phyloP scores from a whole-genome alignment of 2,329 filamentous ascomycete genomes.

The Pyricularia pennisetigena region DNA sequence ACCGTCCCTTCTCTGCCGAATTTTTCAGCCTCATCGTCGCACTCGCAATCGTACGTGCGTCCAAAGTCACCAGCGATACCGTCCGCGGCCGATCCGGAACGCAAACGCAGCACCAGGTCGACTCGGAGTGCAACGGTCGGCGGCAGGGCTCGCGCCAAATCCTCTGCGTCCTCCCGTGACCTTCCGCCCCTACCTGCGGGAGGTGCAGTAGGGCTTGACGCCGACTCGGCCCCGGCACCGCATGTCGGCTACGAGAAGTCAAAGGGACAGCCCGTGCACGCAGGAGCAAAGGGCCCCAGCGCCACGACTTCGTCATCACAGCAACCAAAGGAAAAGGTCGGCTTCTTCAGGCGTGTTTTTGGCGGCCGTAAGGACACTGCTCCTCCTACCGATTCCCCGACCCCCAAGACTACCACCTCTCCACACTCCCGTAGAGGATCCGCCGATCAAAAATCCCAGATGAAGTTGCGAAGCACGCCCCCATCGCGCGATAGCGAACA shows the following conservation, averaged over 20 bases:
- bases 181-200: conserved; percentile 16
- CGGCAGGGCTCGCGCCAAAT: conserved; percentile 18
- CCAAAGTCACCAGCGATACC: not conserved
- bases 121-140: conserved; percentile 35
- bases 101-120: conserved; percentile 50
- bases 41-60: not conserved
- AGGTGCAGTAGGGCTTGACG: conserved; percentile 20
- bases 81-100: conserved; percentile 22
- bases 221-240: conserved; percentile 47
- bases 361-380: conserved; percentile 37
- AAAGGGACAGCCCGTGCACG: conserved; percentile 36
- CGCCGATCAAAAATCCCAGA: conserved; percentile 19
- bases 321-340: conserved; percentile 58
- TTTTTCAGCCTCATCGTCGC: conserved; percentile 22
- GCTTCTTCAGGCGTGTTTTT: conserved; percentile 92
- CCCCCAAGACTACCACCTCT: not conserved
- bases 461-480: conserved; percentile 36
- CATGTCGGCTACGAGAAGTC: conserved; percentile 49
- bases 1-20: conserved; percentile 24
- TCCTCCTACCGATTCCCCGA: not conserved
- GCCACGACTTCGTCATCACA: conserved; percentile 17
- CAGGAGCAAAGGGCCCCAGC: conserved; percentile 21
- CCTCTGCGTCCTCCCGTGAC: conserved; percentile 9
- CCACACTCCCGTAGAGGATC: not conserved
- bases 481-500: conserved; percentile 43